These are phyloP conservation scores for Pyricularia sp. DNA, from an alignment of 2,329 filamentous ascomycete genomes.

Conservation along the genomic window DNA sequence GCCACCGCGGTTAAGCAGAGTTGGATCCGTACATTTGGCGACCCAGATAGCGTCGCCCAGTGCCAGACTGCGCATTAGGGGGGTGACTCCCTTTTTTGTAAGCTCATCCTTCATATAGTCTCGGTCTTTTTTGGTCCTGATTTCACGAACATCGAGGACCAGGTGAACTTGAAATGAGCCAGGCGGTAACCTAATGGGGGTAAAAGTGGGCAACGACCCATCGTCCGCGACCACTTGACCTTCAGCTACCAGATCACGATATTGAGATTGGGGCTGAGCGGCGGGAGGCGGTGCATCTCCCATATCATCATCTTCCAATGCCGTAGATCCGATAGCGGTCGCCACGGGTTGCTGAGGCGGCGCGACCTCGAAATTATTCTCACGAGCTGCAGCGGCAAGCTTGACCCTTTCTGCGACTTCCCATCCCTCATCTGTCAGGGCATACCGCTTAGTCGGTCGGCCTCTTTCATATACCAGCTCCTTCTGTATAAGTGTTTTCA, in stretches of 20 bases:
- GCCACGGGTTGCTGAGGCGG: background rate
- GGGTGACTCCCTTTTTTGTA: conserved; percentile 52
- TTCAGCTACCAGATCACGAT: conserved; percentile 30
- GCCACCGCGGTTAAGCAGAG: conserved; percentile 44
- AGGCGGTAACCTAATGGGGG: conserved; percentile 52
- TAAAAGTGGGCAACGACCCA: conserved; percentile 34
- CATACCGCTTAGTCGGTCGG: conserved; percentile 57
- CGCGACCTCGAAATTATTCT: conserved; percentile 4
- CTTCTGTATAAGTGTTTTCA: conserved; percentile 66
- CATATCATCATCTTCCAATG: conserved; percentile 5
- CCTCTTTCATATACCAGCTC: conserved; percentile 66
- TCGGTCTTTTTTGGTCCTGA: conserved; percentile 62
- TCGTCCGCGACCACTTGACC: conserved; percentile 21
- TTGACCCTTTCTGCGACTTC: conserved; percentile 60
- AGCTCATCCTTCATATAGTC: conserved; percentile 71
- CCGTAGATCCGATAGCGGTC: too few relatives aligned
- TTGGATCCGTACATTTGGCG: conserved; percentile 57
- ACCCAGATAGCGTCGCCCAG: conserved; percentile 74
- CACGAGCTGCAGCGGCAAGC: conserved; percentile 21
- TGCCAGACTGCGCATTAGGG: conserved; percentile 59
- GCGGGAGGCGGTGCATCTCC: background rate
- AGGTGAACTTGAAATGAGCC: conserved; percentile 64
- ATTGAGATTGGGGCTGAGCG: conserved; percentile 11
- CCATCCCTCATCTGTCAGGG: conserved; percentile 69
- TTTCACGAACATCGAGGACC: conserved; percentile 65